Percentiles rank a stretch among this genome's conserved stretches.
phyloP scores from a whole-genome alignment of 139 green algal species.

The Closterium sp. region DNA sequence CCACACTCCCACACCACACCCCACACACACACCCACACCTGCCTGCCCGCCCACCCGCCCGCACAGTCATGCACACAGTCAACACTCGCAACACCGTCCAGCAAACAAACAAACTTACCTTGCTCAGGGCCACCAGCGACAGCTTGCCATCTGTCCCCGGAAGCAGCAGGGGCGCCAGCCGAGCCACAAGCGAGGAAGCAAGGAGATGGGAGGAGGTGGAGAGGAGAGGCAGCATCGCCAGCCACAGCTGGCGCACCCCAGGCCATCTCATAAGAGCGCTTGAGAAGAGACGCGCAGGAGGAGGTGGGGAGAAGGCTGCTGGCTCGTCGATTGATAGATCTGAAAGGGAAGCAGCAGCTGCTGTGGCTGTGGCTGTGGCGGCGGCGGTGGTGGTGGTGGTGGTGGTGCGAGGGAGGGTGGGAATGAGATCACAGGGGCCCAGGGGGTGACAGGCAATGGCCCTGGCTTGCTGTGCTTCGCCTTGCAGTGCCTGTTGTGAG shows the following conservation, averaged over 20 bases:
- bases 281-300: background rate
- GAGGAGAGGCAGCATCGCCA: background rate
- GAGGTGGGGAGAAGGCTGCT: background rate
- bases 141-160: background rate
- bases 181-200: background rate
- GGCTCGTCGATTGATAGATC: background rate
- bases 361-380: background rate
- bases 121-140: background rate
- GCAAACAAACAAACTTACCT: background rate
- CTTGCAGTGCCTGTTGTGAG: background rate
- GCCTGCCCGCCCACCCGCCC: too few species aligned
- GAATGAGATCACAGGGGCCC: background rate
- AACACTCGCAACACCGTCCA: background rate
- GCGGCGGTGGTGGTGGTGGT: background rate
- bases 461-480: background rate
- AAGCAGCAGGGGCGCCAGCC: background rate
- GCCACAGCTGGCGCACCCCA: background rate
- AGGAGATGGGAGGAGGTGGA: background rate
- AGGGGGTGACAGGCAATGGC: background rate
- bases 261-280: background rate
- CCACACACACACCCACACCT: too few species aligned
- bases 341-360: background rate
- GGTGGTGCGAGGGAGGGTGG: background rate
- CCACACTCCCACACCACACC: too few species aligned
- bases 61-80: background rate